Conservation (phyloP, 2,329 filamentous ascomycete species). For the Alternaria sp. region DNA sequence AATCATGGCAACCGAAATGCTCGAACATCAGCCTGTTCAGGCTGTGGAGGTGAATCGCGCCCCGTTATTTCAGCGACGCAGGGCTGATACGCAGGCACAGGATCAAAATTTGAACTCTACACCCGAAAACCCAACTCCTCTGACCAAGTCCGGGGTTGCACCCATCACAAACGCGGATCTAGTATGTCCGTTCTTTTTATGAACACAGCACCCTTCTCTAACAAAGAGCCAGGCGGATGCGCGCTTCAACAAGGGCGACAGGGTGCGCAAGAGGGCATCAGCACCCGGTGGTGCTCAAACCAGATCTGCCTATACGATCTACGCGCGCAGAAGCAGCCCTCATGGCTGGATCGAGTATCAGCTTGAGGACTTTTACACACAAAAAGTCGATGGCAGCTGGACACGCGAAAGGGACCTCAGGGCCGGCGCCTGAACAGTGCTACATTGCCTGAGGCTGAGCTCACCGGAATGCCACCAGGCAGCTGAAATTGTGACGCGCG, state of each 20-base stretch:
- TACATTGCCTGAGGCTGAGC: constrained; percentile 31
- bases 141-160: constrained; percentile 34
- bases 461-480: constrained; percentile 17
- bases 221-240: constrained; percentile 24
- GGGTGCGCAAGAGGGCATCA: constrained; percentile 36
- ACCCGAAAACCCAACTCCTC: constrained; percentile 18
- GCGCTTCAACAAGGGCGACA: constrained; percentile 28
- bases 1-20: constrained; percentile 30
- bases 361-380: constrained; percentile 20
- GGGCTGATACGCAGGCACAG: constrained; percentile 33
- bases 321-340: constrained; percentile 4
- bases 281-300: constrained; percentile 17
- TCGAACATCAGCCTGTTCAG: constrained; percentile 25
- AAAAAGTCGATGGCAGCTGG: constrained; percentile 28
- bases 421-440: constrained; percentile 19
- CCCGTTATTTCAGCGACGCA: constrained; percentile 20
- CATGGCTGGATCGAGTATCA: constrained; percentile 39
- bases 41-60: constrained; percentile 25
- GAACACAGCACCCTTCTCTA: background rate
- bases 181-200: constrained; percentile 14
- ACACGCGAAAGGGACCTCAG: constrained; percentile 38
- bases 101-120: constrained; percentile 15
- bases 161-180: constrained; percentile 21
- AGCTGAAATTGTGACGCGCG: constrained; percentile 3
- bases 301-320: constrained; percentile 34